A percentile compares a stretch with the other conserved stretches of the same genome.
Evolutionary conservation across 495 filamentous ascomycete species (phyloP).

Genomic region (Rhypophila decipiens): DNA sequence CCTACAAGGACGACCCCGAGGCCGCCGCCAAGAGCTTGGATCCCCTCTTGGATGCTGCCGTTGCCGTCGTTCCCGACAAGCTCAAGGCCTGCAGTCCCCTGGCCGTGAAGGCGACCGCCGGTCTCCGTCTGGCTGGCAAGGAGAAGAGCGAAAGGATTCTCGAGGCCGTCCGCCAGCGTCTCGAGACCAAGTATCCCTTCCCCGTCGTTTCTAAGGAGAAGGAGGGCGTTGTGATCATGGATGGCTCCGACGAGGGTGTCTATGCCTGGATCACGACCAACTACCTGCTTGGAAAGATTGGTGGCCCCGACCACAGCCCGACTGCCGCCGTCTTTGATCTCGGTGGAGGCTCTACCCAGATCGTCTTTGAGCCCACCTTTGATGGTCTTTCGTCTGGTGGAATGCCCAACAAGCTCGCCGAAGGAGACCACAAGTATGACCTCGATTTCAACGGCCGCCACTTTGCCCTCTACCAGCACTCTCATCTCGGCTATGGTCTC

Average conservation of each 20-base stretch:
- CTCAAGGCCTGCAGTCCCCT: conserved; percentile 83
- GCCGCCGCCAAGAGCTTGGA: conserved; percentile 88
- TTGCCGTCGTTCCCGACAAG: conserved; percentile 76
- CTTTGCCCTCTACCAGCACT: conserved; percentile 96
- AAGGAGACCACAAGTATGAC: conserved; percentile 95
- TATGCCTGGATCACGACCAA: conserved; percentile 99
- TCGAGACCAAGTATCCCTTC: conserved; percentile 92
- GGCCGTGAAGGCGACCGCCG: conserved; percentile 94
- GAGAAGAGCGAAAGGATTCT: conserved; percentile 80
- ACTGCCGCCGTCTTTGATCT: conserved; percentile 95
- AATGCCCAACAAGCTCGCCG: conserved; percentile 78
- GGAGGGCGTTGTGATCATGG: conserved; percentile 90
- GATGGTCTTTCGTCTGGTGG: conserved; percentile 61
- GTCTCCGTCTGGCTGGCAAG: conserved; percentile 74
- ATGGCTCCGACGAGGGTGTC: conserved; percentile 91
- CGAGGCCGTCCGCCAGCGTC: conserved; percentile 69
- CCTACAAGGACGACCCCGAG: conserved; percentile 75
- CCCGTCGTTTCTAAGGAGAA: conserved; percentile 79
- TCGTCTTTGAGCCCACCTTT: conserved; percentile 97
- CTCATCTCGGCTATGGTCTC: conserved; percentile 93
- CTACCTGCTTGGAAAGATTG: conserved; percentile 96
- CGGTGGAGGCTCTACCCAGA: conserved; percentile 93
- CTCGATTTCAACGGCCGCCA: conserved; percentile 84
- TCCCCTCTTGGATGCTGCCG: conserved; percentile 73
- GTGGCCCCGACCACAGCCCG: conserved; percentile 77